Base-by-base conservation (phyloP, 495 filamentous ascomycete genomes). In the Neurospora sublineolata region DNA sequence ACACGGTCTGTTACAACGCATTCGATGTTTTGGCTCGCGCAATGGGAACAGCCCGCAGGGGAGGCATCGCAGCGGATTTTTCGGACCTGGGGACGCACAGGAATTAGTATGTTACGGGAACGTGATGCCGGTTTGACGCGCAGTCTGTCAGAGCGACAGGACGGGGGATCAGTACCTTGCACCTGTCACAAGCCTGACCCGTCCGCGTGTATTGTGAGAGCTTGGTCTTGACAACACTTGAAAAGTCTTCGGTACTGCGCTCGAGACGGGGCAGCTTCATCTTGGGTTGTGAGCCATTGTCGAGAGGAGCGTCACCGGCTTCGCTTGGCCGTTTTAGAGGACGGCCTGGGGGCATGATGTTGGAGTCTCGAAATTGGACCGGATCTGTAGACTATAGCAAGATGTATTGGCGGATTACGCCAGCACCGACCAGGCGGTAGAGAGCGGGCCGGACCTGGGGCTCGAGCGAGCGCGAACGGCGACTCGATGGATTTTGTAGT, bases 111-210 rank as follows among this genome's bases (percentile, higher is more conserved):
- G 70, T 68, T 33, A 68, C 52, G 52, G 27, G 27, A 64, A 64
- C 52, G 52, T 42, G 42, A 37, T 64, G 42, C 16, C 41, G 41
- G 69, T 33, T 18, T 12, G 69, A 3, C 27, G 44, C 33, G 52
- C 52, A 60, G 52, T 3, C 52, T 64, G 52, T 33, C 52, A 64
- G 27, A 36, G 52, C 52, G 27, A 64, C 27, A 64, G 74, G 70
- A n/a, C 30, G 69, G 69, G 69, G 68, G 27, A 70, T 68, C 80
- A 86, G 72, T 82, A 94, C 93, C 86, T 93, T 93, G 85, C 94
- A 97, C 68, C 94, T 86, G 77, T 97, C 94, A 84, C 94, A 97
- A 5, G 94, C 94, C 79, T 95, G 93, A 4, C 92, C 91, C 0
- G 92, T 95, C 20, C 93, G 86, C 23, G 86, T 89, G 68, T 89